Evolutionary conservation across 176 grass and related monocot species (phyloP).

Genomic region (Paspalum notatum): DNA sequence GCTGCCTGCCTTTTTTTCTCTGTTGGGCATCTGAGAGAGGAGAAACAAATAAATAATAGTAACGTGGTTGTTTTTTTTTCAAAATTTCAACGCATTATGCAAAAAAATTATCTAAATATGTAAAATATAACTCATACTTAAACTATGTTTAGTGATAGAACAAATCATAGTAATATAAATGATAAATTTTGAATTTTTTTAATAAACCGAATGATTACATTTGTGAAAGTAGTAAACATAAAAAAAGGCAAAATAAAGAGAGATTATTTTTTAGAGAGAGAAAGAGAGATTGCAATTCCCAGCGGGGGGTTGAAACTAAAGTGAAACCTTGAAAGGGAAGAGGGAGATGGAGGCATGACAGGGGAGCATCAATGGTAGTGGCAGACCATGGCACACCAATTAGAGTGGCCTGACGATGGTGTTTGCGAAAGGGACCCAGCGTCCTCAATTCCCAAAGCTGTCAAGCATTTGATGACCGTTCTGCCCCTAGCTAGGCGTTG

Average conservation of each 20-base stretch:
- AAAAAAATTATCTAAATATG: no score
- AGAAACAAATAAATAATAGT: background rate
- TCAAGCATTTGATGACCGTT: constrained; percentile 34
- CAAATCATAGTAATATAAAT: no score
- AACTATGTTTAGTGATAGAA: no score
- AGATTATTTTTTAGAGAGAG: no score
- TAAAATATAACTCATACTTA: no score
- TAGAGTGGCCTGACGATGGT: constrained; percentile 51
- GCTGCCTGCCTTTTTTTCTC: background rate
- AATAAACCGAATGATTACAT: no score
- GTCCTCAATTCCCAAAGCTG: constrained; percentile 49
- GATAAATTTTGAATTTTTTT: no score
- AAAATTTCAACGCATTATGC: no score
- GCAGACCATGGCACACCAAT: constrained; percentile 60
- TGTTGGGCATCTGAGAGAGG: no score
- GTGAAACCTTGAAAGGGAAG: background rate
- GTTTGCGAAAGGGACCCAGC: constrained; percentile 40
- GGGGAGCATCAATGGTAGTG: constrained; percentile 42
- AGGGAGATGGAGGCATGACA: constrained; percentile 5
- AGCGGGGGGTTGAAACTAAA: background rate
- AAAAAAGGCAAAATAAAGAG: no score
- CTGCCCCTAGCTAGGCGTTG: background rate
- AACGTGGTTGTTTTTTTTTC: no score
- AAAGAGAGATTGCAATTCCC: background rate
- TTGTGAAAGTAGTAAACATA: background rate